Evolutionary conservation across 345 rosid species (phyloP).

Genomic region (Euphorbia pulcherrima): DNA sequence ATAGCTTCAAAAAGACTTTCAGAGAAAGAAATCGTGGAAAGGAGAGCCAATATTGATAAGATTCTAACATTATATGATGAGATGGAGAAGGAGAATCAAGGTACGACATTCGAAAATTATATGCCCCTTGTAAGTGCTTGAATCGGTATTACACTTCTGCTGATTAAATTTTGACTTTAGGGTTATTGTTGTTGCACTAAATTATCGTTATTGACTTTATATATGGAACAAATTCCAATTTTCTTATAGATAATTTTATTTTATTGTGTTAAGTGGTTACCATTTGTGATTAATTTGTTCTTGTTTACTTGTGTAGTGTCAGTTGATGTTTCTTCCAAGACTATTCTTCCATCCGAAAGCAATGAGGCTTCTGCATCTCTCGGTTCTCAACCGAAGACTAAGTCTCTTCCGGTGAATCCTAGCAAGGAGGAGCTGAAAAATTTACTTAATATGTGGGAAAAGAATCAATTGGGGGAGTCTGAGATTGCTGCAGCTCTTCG

Average conservation of each 20-base stretch:
- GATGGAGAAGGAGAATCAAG: too few relatives aligned
- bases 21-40: too few relatives aligned
- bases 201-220: neutral
- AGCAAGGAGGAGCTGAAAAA: neutral
- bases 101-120: too few relatives aligned
- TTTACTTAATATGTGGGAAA: neutral
- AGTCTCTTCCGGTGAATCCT: neutral
- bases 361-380: neutral
- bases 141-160: too few relatives aligned
- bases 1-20: too few relatives aligned
- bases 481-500: slow-evolving; percentile 11
- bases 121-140: too few relatives aligned
- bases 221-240: neutral
- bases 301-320: neutral
- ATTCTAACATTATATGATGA: too few relatives aligned
- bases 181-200: too few relatives aligned
- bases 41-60: too few relatives aligned
- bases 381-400: neutral
- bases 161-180: too few relatives aligned
- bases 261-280: neutral
- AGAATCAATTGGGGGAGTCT: neutral
- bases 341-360: neutral
- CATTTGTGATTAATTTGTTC: neutral
- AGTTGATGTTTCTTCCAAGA: neutral
- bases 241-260: neutral